phyloP scores from a whole-genome alignment of 495 filamentous ascomycete species.

The Pyronema domesticum region DNA sequence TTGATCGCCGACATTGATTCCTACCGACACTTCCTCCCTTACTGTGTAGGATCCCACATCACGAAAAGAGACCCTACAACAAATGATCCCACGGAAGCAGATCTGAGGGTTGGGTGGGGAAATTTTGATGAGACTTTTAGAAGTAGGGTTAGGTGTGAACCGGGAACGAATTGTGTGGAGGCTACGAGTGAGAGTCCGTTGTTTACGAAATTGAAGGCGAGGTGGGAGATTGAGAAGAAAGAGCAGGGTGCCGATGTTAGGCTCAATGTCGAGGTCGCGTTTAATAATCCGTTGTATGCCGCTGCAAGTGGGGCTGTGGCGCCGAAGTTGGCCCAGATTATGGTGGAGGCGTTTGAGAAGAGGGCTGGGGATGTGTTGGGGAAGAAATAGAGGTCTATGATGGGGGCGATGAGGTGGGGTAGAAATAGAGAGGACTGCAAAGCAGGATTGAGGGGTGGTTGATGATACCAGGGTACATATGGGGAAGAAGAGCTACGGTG shows the following conservation, averaged over 20 bases:
- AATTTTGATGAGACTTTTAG: slow-evolving; percentile 66
- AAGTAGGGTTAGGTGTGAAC: slow-evolving; percentile 55
- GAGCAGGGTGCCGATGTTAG: slow-evolving; percentile 43
- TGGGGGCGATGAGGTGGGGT: neutral
- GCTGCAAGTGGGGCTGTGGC: slow-evolving; percentile 60
- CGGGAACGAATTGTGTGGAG: slow-evolving; percentile 44
- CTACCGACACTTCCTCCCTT: slow-evolving; percentile 72
- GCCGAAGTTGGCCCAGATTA: slow-evolving; percentile 63
- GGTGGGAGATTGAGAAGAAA: slow-evolving; percentile 43
- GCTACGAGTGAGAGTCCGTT: slow-evolving; percentile 35
- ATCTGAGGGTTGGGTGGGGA: slow-evolving; percentile 70
- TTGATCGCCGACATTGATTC: slow-evolving; percentile 68
- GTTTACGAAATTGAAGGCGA: slow-evolving; percentile 58
- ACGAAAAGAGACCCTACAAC: slow-evolving; percentile 32
- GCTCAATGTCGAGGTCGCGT: slow-evolving; percentile 60
- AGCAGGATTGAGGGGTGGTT: slow-evolving; percentile 2
- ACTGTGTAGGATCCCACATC: slow-evolving; percentile 54
- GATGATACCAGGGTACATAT: neutral
- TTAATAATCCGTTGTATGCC: slow-evolving; percentile 68
- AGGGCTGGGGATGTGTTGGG: slow-evolving; percentile 45
- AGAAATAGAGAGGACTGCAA: neutral
- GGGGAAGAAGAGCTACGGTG: neutral
- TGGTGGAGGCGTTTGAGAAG: slow-evolving; percentile 89
- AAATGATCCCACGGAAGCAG: slow-evolving; percentile 51
- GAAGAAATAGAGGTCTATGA: neutral